phyloP scores from a whole-genome alignment of 164 flowering plant species.

The Taxillus chinensis region DNA sequence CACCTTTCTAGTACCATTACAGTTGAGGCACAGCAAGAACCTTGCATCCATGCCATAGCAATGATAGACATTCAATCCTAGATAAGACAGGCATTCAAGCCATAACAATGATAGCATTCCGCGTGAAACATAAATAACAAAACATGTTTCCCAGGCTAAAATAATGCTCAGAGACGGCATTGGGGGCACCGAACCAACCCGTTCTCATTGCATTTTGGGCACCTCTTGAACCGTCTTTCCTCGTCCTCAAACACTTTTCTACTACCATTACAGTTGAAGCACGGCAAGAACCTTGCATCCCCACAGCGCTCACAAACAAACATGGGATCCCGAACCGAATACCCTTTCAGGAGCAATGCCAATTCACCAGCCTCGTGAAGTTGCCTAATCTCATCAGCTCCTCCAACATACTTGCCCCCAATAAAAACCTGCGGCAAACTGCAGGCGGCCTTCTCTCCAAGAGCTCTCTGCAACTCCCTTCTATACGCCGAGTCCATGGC shows the following conservation, averaged over 20 bases:
- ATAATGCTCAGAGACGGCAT: conserved; percentile 40
- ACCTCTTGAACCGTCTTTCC: conserved; percentile 39
- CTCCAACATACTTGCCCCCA: conserved; percentile 63
- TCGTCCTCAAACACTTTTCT: conserved; percentile 69
- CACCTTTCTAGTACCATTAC: conserved; percentile 79
- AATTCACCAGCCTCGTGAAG: conserved; percentile 70
- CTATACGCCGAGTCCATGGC: conserved; percentile 75
- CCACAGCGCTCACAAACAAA: conserved; percentile 66
- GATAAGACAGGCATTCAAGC: not conserved
- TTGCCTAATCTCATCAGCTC: conserved; percentile 69
- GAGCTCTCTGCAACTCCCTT: conserved; percentile 44
- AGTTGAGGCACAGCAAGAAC: conserved; percentile 68
- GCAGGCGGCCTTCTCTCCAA: conserved; percentile 32
- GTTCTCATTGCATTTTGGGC: conserved; percentile 80
- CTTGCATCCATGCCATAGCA: conserved; percentile 70
- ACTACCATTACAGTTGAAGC: conserved; percentile 71
- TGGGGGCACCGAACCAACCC: conserved; percentile 75
- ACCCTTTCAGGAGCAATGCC: conserved; percentile 51
- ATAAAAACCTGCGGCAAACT: conserved; percentile 75
- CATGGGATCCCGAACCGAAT: conserved; percentile 32
- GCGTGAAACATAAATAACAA: not conserved
- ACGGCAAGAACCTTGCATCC: conserved; percentile 79
- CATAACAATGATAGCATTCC: not conserved
- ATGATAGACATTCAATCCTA: conserved; percentile 27
- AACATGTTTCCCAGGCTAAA: not conserved